Evolutionary conservation across 2,329 filamentous ascomycete species (phyloP).

Genomic region (Fusarium robinianum): DNA sequence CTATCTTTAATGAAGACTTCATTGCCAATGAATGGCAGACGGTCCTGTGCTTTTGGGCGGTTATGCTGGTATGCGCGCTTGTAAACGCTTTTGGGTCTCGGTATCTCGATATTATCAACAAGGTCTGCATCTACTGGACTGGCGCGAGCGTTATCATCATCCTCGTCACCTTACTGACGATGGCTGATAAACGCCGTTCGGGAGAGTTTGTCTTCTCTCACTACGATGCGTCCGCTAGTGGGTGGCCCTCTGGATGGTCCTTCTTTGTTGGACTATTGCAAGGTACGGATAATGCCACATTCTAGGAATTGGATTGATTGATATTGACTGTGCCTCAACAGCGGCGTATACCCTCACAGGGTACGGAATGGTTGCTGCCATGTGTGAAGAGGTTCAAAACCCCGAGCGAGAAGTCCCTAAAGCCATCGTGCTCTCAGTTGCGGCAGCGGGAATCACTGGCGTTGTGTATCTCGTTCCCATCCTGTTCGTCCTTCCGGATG

Average conservation of each 20-base stretch:
- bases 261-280: conserved; percentile 61
- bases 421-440: conserved; percentile 69
- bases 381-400: conserved; percentile 66
- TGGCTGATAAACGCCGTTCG: conserved; percentile 65
- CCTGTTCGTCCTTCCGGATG: conserved; percentile 74
- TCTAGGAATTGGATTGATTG: too few species aligned
- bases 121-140: conserved; percentile 75
- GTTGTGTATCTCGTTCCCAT: conserved; percentile 70
- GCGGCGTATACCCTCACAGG: conserved; percentile 50
- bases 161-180: conserved; percentile 69
- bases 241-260: conserved; percentile 69
- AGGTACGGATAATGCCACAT: conserved; percentile 43
- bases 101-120: conserved; percentile 69
- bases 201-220: conserved; percentile 68
- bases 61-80: conserved; percentile 65
- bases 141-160: conserved; percentile 71
- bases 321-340: too few species aligned
- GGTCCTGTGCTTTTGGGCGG: conserved; percentile 73
- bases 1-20: conserved; percentile 66
- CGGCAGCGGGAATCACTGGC: conserved; percentile 67
- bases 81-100: conserved; percentile 68
- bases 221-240: conserved; percentile 70
- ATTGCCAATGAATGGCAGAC: conserved; percentile 69
- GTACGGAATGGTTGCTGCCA: conserved; percentile 58
- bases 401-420: conserved; percentile 65